A percentile compares a stretch with the other conserved stretches of the same genome.
Evolutionary conservation across 768 basidiomycete genomes (phyloP).

Genomic region (Daedaleopsis sinensis): DNA sequence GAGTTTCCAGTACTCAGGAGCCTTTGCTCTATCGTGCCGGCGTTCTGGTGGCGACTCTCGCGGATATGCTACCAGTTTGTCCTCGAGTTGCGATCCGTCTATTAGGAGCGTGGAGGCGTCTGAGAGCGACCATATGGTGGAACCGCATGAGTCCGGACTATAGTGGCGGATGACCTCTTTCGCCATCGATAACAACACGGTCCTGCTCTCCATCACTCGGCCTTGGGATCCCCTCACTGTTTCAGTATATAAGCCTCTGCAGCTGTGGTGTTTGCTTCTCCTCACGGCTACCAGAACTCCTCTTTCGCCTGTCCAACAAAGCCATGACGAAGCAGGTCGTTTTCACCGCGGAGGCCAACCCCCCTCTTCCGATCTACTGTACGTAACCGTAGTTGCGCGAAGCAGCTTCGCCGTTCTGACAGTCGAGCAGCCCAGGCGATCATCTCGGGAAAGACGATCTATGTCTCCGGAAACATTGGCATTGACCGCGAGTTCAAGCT

Average conservation of each 20-base stretch:
- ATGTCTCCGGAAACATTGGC: constrained; percentile 46
- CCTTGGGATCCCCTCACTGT: background rate
- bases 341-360: constrained; percentile 34
- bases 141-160: background rate
- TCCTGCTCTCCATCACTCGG: background rate
- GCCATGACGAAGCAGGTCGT: constrained; percentile 36
- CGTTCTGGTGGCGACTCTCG: too few relatives aligned
- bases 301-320: background rate
- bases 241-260: background rate
- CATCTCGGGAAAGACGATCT: constrained; percentile 38
- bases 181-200: constrained; percentile 1
- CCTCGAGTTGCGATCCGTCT: too few relatives aligned
- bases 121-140: background rate
- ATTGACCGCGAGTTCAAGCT: constrained; percentile 34
- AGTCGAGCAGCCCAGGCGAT: constrained; percentile 39
- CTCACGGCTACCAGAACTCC: background rate
- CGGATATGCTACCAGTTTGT: too few relatives aligned
- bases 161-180: background rate
- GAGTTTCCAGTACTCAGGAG: background rate
- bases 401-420: background rate
- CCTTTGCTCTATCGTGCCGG: background rate
- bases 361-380: constrained; percentile 41
- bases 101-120: background rate
- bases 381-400: background rate
- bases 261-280: background rate